Conservation (phyloP, 2,329 filamentous ascomycete species). For the Pyrenochaeta sp. region DNA sequence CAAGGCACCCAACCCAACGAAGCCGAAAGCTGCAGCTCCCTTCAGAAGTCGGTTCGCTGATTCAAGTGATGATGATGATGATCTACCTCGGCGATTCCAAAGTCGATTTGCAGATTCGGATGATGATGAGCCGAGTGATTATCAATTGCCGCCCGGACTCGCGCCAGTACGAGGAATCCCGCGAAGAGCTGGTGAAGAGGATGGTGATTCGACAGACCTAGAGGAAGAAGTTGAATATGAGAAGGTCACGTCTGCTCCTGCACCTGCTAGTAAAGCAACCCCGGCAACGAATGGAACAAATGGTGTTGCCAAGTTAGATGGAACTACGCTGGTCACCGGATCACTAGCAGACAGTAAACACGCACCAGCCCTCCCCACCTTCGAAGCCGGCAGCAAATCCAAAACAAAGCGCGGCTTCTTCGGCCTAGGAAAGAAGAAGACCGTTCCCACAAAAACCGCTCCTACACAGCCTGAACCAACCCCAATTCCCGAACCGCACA, state of each 20-base stretch:
- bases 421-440: constrained; percentile 70
- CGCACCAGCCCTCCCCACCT: constrained; percentile 38
- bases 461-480: constrained; percentile 39
- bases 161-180: constrained; percentile 68
- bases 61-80: constrained; percentile 67
- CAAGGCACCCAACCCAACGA: constrained; percentile 32
- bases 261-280: constrained; percentile 22
- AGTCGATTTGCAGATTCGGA: constrained; percentile 60
- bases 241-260: constrained; percentile 12
- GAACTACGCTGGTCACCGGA: constrained; percentile 43
- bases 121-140: constrained; percentile 63
- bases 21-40: constrained; percentile 20
- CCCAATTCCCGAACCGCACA: no score
- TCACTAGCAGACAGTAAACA: constrained; percentile 50
- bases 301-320: constrained; percentile 28
- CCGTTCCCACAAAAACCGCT: constrained; percentile 41
- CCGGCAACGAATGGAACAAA: constrained; percentile 22
- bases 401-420: constrained; percentile 54
- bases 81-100: constrained; percentile 46
- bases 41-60: constrained; percentile 67
- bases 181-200: constrained; percentile 60
- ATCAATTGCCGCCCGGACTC: constrained; percentile 49
- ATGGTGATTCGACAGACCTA: constrained; percentile 64
- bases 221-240: constrained; percentile 54
- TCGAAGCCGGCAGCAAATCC: constrained; percentile 39